Evolutionary conservation across 2,329 filamentous ascomycete genomes (phyloP), one percentile per base, ranked within the genome.

Genomic region (Cephalotrichum gorgonifer): DNA sequence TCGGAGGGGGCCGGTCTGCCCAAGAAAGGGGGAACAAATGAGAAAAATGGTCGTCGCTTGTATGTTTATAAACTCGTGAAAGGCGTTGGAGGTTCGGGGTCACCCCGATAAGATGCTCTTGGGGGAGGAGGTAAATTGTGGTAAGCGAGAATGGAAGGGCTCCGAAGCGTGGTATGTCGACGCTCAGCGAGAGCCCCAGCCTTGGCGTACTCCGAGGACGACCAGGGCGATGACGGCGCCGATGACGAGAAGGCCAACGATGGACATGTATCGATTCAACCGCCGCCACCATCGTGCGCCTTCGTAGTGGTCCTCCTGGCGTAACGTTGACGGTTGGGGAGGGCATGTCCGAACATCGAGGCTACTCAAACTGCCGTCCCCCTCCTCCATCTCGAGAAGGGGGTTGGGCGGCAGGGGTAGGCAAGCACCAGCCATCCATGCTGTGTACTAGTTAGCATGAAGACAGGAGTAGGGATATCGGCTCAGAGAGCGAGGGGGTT

Each of bases 391-490:
- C 15, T 50, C 33, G 23, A 35, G 44, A 3, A 70, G 65, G 8
- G 81, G 76, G 49, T 75, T 74, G 2, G 70, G 69, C 9, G 86
- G 86, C 6, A 94, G 65, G 1, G 86, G 86, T 12, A 93, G 70
- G 48, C 90, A 74, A 1, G 87, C 78, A 2, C 83, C 88, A 54
- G 88, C 71, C 69, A 91, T 86, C 88, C 88, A 94, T 49, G 83
- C 85, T 84, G 56, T 44, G 48, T 42, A 52, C 17, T n/a, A 11
- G 35, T 39, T 39, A 39, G 35, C 22, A 11, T 20, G 6, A 39
- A 20, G 3, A 39, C 35, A 39, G 30, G 35, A 9, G 17, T 39
- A 20, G 35, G n/a, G 22, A 9, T 9, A 9, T 4, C 12, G 33
- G 3, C 3, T n/a, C 39, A 53, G 42, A 28, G 50, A 17, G 25